Evolutionary conservation across 2,329 filamentous ascomycete genomes (phyloP), one percentile per base, ranked within the genome.

Genomic region (Calonectria henricotiae): DNA sequence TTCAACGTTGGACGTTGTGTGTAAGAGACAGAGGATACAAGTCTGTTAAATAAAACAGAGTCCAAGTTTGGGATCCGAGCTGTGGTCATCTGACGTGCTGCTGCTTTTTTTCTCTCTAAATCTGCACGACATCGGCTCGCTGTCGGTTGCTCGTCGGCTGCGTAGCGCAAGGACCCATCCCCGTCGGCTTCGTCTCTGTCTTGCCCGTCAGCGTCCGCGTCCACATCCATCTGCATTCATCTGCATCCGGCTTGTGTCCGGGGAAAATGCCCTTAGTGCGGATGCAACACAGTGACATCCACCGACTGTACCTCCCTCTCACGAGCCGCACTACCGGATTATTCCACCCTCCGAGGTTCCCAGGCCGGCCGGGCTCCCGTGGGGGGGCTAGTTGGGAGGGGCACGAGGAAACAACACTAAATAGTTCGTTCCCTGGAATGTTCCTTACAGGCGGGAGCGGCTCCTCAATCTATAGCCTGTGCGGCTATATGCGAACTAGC

Each of bases 51-150:
- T 44, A 58, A 55, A 25, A 32, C 35, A 58, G 43, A 39, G 46
- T 41, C 51, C n/a, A 55, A 55, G 25, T 60, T 49, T 37, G 17
- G 9, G 9, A 27, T 41, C 63, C 49, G 32, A 30, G 51, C n/a
- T 20, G 8, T 47, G 62, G 62, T 65, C 63, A 43, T 58, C 49
- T 66, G 51, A 66, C 63, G 51, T 55, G 51, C 51, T 39, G 51
- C 11, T 54, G 49, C 30, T 55, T 32, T 32, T 39, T 9, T 55
- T 32, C 20, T 37, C 37, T 43, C 49, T 41, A 4, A 30, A 66
- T 39, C 63, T 66, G 63, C 51, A 60, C 49, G 63, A 66, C 63
- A 66, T 66, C 63, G 62, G 62, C 35, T 64, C 44, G 30, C 46
- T 35, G 35, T 64, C 62, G 62, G 62, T 32, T 64, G 44, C 62